Base-by-base conservation (phyloP, 164 flowering plant genomes). In the Nymphaea thermarum region DNA sequence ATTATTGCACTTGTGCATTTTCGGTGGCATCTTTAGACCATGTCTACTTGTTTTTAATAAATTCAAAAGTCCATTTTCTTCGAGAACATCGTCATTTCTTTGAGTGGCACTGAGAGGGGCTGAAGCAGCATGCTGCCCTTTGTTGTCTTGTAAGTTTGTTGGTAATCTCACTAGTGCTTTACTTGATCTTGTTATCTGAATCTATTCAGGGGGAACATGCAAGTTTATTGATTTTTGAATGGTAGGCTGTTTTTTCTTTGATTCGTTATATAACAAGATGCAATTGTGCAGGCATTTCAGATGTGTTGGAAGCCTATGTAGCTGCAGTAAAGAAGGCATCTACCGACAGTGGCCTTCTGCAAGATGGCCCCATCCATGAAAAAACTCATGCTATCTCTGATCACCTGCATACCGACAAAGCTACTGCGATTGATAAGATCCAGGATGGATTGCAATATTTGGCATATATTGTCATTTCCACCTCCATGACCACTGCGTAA, bases 381-480 rank as follows among this genome's bases (percentile, higher is more conserved):
- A 91, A 88, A 76, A 91, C 83, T 43, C 76, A 72, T 65, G 71
- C 82, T 59, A 85, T 86, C 70, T 78, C 86, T 1, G 81, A 83
- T 72, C 84, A 78, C 77, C 88, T 94, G 62, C 83, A 76, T 4
- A 64, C 80, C n/a, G 88, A 87, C 75, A 78, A 74, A 60, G 78
- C 71, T 45, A 81, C 82, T 6, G 93, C 96, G 6, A 64, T 83
- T 53, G 74, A 79, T 60, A 94, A 88, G 75, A 83, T 94, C 70
- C 89, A 86, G 78, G 97, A 91, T 45, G 95, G 96, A 42, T 85
- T 94, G 17, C 93, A 91, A 25, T 83, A 80, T 78, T 77, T 94
- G 76, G 75, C 90, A 18, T 86, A 76, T 68, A 77, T 94, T 5
- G 89, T 90, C 67, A 63, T 94, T 42, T 86, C 94, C 44, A 80